phyloP scores from a whole-genome alignment of 2,329 filamentous ascomycete species.

The Lecanicillium sp. region DNA sequence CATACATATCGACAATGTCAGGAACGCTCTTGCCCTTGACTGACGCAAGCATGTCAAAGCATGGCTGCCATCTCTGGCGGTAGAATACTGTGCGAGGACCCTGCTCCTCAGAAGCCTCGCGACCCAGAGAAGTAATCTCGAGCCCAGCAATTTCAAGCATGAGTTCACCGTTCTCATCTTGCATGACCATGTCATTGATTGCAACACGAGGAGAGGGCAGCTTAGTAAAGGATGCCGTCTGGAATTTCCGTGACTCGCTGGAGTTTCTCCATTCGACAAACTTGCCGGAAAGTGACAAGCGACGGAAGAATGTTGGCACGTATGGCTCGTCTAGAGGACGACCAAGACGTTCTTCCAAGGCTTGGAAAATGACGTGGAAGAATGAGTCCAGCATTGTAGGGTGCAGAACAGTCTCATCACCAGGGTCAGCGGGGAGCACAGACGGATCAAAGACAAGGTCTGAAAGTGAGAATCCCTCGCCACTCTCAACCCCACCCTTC shows the following conservation, averaged over 20 bases:
- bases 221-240: too few relatives aligned
- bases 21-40: conserved; percentile 10
- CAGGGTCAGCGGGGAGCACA: conserved; percentile 10
- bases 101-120: conserved; percentile 12
- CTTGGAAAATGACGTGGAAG: conserved; percentile 19
- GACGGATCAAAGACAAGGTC: conserved; percentile 14
- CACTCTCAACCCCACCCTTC: conserved; percentile 15
- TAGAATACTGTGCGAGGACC: conserved; percentile 16
- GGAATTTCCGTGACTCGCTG: too few relatives aligned
- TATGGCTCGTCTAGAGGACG: conserved; percentile 16
- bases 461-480: conserved; percentile 13
- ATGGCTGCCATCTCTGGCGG: conserved; percentile 16
- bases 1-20: conserved; percentile 14
- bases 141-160: conserved; percentile 16
- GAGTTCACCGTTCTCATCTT: conserved; percentile 12
- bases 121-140: conserved; percentile 15
- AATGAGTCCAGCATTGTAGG: conserved; percentile 16
- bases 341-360: conserved; percentile 16
- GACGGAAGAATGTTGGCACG: conserved; percentile 17
- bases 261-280: conserved; percentile 13
- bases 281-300: conserved; percentile 14
- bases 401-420: conserved; percentile 9
- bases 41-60: conserved; percentile 11
- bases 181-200: conserved; percentile 16
- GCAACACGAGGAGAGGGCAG: too few relatives aligned